Evolutionary conservation across 1,139 yeast species (phyloP).

Genomic region (Hyphopichia fennica): DNA sequence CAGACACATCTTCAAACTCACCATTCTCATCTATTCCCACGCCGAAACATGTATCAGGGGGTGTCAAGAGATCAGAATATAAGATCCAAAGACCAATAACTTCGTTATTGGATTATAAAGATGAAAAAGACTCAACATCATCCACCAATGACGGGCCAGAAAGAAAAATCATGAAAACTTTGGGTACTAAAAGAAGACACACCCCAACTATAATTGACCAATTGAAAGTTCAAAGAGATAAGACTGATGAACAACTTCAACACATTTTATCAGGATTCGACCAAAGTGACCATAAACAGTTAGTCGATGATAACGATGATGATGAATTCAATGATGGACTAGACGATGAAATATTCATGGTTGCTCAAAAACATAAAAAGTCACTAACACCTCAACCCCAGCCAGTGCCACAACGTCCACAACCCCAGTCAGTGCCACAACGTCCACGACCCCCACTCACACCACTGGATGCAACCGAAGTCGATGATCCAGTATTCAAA

Average conservation of each 20-base stretch:
- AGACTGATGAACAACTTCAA: constrained; percentile 3
- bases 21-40: neutral
- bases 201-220: constrained; percentile 12
- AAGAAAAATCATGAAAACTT: constrained; percentile 9
- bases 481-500: constrained; percentile 8
- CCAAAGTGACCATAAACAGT: neutral
- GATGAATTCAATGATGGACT: constrained; percentile 30
- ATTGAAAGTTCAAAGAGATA: constrained; percentile 10
- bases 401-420: no score
- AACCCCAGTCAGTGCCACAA: neutral
- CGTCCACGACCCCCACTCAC: neutral
- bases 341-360: constrained; percentile 6
- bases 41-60: neutral
- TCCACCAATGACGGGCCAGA: neutral
- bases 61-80: neutral
- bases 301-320: constrained; percentile 21
- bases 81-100: constrained; percentile 4
- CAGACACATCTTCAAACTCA: neutral
- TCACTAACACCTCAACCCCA: neutral
- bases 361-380: neutral
- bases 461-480: neutral
- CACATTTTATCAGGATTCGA: neutral
- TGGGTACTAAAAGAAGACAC: constrained; percentile 17
- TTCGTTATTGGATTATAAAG: constrained; percentile 1
- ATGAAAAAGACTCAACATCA: neutral